phyloP scores from a whole-genome alignment of 176 grass and related monocot species.

The Cenchrus americanus region DNA sequence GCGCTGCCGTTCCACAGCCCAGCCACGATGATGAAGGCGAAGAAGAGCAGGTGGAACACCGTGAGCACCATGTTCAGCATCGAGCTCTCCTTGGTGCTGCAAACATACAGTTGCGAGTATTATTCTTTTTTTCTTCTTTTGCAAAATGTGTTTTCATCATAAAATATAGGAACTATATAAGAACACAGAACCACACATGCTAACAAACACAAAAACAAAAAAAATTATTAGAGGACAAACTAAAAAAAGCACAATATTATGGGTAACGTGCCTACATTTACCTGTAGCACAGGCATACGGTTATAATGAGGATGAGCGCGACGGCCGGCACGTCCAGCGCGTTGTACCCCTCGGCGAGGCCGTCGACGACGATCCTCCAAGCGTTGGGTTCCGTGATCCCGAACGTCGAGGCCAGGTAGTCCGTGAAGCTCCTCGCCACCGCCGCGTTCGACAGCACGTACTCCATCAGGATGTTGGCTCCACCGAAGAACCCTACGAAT shows the following conservation, averaged over 20 bases:
- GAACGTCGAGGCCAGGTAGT: constrained; percentile 83
- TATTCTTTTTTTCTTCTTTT: neutral
- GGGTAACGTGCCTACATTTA: constrained; percentile 26
- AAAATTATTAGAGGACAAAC: neutral
- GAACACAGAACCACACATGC: constrained; percentile 12
- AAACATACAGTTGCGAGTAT: no score
- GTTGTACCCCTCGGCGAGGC: constrained; percentile 79
- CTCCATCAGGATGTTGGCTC: constrained; percentile 95
- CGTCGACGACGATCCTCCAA: constrained; percentile 73
- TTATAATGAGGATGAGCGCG: constrained; percentile 70
- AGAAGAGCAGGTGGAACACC: constrained; percentile 80
- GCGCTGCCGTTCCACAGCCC: constrained; percentile 72
- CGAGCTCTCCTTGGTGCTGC: constrained; percentile 94
- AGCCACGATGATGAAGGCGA: constrained; percentile 74
- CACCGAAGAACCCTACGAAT: constrained; percentile 92
- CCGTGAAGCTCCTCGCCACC: constrained; percentile 94
- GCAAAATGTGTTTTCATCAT: constrained; percentile 6
- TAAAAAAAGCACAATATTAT: neutral
- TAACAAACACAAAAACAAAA: neutral
- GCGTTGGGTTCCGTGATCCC: constrained; percentile 63
- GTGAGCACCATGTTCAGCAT: constrained; percentile 90
- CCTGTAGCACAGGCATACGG: constrained; percentile 86
- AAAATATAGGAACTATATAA: constrained; percentile 30
- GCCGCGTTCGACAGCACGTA: constrained; percentile 99
- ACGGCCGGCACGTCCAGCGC: constrained; percentile 79